A percentile compares a stretch with the other conserved stretches of the same genome.
Evolutionary conservation across 192 early-diverging fungal species (phyloP).

Genomic region (Coemansia sp.): DNA sequence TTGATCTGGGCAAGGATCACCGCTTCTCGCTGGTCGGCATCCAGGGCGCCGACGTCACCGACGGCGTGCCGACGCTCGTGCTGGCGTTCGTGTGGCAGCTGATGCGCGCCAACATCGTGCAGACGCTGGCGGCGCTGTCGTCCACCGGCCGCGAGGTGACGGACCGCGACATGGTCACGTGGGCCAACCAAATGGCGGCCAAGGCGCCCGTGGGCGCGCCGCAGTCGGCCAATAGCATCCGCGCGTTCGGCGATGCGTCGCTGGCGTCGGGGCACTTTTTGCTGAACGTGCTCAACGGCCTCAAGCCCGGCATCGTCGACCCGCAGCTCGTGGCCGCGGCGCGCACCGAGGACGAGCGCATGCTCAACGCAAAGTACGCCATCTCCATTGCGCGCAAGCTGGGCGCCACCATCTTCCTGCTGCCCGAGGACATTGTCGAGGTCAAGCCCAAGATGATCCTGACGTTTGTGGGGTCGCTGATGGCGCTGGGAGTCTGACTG

Average conservation of each 20-base stretch:
- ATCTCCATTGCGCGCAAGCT: constrained; percentile 98
- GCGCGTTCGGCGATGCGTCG: constrained; percentile 78
- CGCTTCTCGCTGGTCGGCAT: constrained; percentile 92
- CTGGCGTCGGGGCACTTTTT: constrained; percentile 80
- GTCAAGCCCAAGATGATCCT: constrained; percentile 95
- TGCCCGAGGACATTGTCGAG: constrained; percentile 98
- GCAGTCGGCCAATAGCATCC: no score
- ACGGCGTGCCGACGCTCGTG: constrained; percentile 84
- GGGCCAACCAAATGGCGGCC: constrained; percentile 85
- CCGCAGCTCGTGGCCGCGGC: constrained; percentile 78
- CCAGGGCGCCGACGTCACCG: constrained; percentile 90
- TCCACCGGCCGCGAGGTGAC: constrained; percentile 80
- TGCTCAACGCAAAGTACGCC: constrained; percentile 92
- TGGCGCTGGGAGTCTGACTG: no score
- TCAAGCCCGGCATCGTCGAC: constrained; percentile 89
- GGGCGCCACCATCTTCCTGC: constrained; percentile 96
- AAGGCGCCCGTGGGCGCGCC: no score
- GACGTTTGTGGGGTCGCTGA: constrained; percentile 91
- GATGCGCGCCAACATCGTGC: constrained; percentile 96
- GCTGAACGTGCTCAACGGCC: constrained; percentile 87
- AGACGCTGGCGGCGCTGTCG: constrained; percentile 83
- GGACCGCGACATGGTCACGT: constrained; percentile 87
- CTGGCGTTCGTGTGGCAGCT: constrained; percentile 96
- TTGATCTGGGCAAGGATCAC: constrained; percentile 78
- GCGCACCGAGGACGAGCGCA: constrained; percentile 71